phyloP scores from a whole-genome alignment of 2,329 filamentous ascomycete genomes.

The Fusarium dlaminii region DNA sequence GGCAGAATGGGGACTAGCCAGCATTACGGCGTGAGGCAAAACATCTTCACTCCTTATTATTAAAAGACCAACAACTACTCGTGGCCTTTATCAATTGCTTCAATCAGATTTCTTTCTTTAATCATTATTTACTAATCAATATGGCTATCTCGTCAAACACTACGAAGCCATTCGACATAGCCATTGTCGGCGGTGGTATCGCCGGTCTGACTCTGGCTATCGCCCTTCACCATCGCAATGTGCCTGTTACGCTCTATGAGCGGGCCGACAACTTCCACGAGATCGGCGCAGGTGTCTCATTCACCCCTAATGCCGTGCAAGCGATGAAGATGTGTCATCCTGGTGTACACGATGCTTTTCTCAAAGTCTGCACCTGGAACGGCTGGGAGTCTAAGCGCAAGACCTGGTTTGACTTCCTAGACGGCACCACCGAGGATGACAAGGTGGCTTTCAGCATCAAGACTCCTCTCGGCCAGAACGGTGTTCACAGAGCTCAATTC shows the following conservation, averaged over 20 bases:
- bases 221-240: slow-evolving; percentile 54
- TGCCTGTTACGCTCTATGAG: slow-evolving; percentile 59
- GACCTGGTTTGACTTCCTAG: slow-evolving; percentile 40
- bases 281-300: slow-evolving; percentile 62
- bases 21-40: not conserved
- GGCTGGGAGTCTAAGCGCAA: slow-evolving; percentile 34
- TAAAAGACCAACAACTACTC: not conserved
- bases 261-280: slow-evolving; percentile 54
- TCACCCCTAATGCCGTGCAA: slow-evolving; percentile 60
- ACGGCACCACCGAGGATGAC: slow-evolving; percentile 26
- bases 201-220: slow-evolving; percentile 60
- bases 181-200: slow-evolving; percentile 62
- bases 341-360: slow-evolving; percentile 46
- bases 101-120: not conserved
- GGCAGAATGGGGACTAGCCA: not conserved
- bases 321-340: slow-evolving; percentile 54
- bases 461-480: slow-evolving; percentile 43
- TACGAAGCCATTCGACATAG: slow-evolving; percentile 45
- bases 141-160: slow-evolving; percentile 4
- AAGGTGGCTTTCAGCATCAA: slow-evolving; percentile 21
- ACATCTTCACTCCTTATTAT: not conserved
- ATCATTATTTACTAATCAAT: not conserved
- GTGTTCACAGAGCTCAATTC: slow-evolving; percentile 51
- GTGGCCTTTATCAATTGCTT: not conserved
- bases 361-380: slow-evolving; percentile 39